A percentile compares a stretch with the other conserved stretches of the same genome.
These are phyloP conservation scores for Aspergillus campestris DNA, from an alignment of 495 filamentous ascomycete genomes.

Conservation along the genomic window DNA sequence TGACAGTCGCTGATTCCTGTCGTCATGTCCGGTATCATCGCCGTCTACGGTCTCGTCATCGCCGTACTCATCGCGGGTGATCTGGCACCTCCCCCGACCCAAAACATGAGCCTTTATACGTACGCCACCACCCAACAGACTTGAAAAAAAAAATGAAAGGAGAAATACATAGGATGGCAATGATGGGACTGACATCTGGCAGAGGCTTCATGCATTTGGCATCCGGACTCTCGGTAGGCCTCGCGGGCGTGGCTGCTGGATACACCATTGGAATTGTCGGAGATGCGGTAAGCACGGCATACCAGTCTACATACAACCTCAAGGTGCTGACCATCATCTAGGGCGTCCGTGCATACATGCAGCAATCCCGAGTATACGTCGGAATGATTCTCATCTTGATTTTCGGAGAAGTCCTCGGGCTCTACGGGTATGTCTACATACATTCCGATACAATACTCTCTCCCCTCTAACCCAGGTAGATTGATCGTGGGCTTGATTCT, in stretches of 20 bases:
- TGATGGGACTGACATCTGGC: background rate
- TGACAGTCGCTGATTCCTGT: slow-evolving; percentile 82
- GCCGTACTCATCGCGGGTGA: slow-evolving; percentile 88
- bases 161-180: slow-evolving; percentile 8
- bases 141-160: background rate
- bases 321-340: slow-evolving; percentile 24
- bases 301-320: background rate
- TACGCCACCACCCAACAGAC: slow-evolving; percentile 28
- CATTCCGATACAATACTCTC: background rate
- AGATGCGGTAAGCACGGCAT: slow-evolving; percentile 54
- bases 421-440: slow-evolving; percentile 71
- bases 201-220: slow-evolving; percentile 90
- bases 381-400: slow-evolving; percentile 98
- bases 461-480: slow-evolving; percentile 27
- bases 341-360: slow-evolving; percentile 92
- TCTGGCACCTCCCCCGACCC: slow-evolving; percentile 54
- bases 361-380: slow-evolving; percentile 89
- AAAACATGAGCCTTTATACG: slow-evolving; percentile 75
- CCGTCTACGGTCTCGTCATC: slow-evolving; percentile 95
- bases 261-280: slow-evolving; percentile 96
- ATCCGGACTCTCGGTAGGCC: slow-evolving; percentile 82
- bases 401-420: slow-evolving; percentile 93
- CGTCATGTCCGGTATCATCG: slow-evolving; percentile 99
- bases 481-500: slow-evolving; percentile 22
- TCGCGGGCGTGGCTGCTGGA: slow-evolving; percentile 89